Percentiles rank a stretch among this genome's conserved stretches.
phyloP scores from a whole-genome alignment of 2,329 filamentous ascomycete genomes.

The Triangularia setosa region DNA sequence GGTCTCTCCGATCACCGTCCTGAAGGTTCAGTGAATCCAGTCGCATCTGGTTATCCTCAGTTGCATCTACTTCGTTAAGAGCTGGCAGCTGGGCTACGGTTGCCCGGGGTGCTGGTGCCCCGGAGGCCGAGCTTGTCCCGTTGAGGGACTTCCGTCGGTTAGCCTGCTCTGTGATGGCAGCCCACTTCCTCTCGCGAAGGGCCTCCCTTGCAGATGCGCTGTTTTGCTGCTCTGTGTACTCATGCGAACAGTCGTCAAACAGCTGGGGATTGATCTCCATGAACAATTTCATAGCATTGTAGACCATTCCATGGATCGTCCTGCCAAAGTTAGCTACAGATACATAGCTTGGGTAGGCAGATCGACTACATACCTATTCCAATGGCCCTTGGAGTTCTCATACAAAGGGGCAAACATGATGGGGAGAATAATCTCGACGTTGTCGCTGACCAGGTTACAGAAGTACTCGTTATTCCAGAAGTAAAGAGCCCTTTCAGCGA shows the following conservation, averaged over 20 bases:
- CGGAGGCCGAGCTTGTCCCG: constrained; percentile 32
- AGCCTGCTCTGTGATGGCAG: constrained; percentile 75
- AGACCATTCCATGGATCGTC: constrained; percentile 99
- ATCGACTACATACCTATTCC: constrained; percentile 73
- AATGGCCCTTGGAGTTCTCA: constrained; percentile 98
- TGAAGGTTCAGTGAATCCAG: constrained; percentile 88
- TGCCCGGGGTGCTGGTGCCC: constrained; percentile 30
- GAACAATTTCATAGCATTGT: constrained; percentile 99
- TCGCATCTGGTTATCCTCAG: constrained; percentile 80
- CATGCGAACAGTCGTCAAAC: constrained; percentile 97
- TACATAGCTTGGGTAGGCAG: not conserved
- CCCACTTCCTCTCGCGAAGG: constrained; percentile 83
- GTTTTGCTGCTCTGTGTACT: constrained; percentile 96
- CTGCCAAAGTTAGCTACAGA: constrained; percentile 47
- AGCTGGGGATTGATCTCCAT: constrained; percentile 99
- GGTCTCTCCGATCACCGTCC: constrained; percentile 64
- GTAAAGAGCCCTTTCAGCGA: constrained; percentile 93
- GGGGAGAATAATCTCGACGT: constrained; percentile 94
- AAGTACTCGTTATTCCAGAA: constrained; percentile 99
- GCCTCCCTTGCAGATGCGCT: constrained; percentile 81
- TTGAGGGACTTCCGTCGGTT: constrained; percentile 57
- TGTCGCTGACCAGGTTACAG: constrained; percentile 98
- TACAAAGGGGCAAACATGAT: constrained; percentile 99
- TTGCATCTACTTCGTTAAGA: constrained; percentile 74
- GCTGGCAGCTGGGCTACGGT: constrained; percentile 40